Conservation (phyloP, 2,329 filamentous ascomycete species). For the Akanthomyces muscarius region DNA sequence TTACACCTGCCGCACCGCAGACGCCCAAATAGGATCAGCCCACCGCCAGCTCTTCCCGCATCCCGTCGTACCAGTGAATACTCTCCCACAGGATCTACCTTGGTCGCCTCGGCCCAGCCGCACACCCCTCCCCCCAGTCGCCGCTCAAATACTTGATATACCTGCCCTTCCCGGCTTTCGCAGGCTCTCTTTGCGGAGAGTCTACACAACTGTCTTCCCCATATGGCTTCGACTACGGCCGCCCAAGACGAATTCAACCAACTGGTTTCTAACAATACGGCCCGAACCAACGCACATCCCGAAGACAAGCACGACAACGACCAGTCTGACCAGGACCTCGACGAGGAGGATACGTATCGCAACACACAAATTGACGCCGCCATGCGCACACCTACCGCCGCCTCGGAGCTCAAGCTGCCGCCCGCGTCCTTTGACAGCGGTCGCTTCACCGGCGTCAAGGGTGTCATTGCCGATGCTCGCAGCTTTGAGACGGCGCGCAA, state of each 20-base stretch:
- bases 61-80: not conserved
- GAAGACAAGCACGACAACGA: conserved; percentile 54
- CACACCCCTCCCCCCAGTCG: not conserved
- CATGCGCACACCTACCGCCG: conserved; percentile 59
- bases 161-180: conserved; percentile 12
- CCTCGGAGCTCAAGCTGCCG: conserved; percentile 54
- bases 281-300: conserved; percentile 45
- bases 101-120: not conserved
- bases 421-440: conserved; percentile 61
- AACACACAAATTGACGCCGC: conserved; percentile 56
- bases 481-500: conserved; percentile 67
- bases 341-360: conserved; percentile 53
- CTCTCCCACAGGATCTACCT: conserved; percentile 7
- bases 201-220: not conserved
- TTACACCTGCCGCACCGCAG: not conserved
- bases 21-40: conserved; percentile 1
- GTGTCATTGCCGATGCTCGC: conserved; percentile 79
- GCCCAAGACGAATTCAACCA: conserved; percentile 65
- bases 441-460: conserved; percentile 76
- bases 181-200: conserved; percentile 13
- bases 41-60: not conserved
- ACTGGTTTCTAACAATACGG: conserved; percentile 55
- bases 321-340: conserved; percentile 48
- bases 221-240: conserved; percentile 50
- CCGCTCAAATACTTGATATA: conserved; percentile 11